Evolutionary conservation across 176 grass and related monocot species (phyloP).

Genomic region (Oryza brachyantha): DNA sequence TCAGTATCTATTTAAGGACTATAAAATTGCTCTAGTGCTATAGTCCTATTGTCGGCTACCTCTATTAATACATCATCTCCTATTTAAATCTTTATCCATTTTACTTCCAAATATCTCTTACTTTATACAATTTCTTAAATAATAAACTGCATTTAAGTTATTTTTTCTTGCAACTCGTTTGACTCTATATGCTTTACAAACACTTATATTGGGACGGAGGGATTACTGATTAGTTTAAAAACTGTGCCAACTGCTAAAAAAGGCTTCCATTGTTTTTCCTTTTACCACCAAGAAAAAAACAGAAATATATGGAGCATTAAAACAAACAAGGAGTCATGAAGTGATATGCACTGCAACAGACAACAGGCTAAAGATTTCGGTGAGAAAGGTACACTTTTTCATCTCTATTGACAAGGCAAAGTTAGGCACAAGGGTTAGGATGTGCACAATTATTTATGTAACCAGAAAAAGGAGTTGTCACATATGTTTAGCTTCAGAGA

Average conservation of each 20-base stretch:
- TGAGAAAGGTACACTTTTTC: neutral
- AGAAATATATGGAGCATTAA: neutral
- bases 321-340: neutral
- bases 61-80: no score
- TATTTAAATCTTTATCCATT: no score
- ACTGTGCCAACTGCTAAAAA: neutral
- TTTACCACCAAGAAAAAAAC: neutral
- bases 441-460: neutral
- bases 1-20: no score
- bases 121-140: no score
- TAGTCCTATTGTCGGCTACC: no score
- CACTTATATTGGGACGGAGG: no score
- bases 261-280: neutral
- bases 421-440: neutral
- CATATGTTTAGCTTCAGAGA: neutral
- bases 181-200: no score
- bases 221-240: neutral
- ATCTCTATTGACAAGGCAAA: neutral
- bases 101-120: no score
- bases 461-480: neutral
- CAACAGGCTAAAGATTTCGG: neutral
- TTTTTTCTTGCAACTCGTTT: no score
- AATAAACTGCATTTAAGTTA: no score
- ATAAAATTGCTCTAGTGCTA: no score
- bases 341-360: neutral